Percentiles rank a stretch among this genome's conserved stretches.
phyloP scores from a whole-genome alignment of 192 early-diverging fungal genomes.

The Rhizophagus prolifer region DNA sequence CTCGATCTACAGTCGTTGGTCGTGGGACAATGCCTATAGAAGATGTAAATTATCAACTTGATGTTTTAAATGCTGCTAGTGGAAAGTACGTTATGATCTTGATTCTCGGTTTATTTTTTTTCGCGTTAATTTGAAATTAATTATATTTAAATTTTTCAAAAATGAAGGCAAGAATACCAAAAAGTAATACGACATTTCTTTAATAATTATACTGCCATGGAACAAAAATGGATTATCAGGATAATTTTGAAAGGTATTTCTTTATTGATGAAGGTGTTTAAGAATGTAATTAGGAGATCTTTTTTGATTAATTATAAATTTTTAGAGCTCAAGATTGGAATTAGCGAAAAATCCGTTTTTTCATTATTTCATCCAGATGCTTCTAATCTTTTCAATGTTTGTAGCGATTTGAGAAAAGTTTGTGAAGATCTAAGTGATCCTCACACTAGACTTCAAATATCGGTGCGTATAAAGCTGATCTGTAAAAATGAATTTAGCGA shows the following conservation, averaged over 20 bases:
- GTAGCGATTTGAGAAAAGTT: slow-evolving; percentile 61
- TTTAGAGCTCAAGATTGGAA: slow-evolving; percentile 68
- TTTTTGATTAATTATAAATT: background rate
- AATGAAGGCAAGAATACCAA: slow-evolving; percentile 35
- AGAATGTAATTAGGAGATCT: background rate
- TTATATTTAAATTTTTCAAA: background rate
- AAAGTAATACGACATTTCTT: slow-evolving; percentile 56
- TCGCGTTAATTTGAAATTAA: slow-evolving; percentile 3
- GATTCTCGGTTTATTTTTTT: background rate
- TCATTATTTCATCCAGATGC: slow-evolving; percentile 70
- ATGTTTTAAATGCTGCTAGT: slow-evolving; percentile 40
- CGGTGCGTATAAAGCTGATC: background rate
- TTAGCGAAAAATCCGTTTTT: slow-evolving; percentile 71
- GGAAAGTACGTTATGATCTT: slow-evolving; percentile 28
- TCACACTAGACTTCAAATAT: slow-evolving; percentile 12
- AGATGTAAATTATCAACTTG: slow-evolving; percentile 60
- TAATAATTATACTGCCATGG: slow-evolving; percentile 56
- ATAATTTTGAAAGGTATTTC: slow-evolving; percentile 71
- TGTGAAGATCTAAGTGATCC: slow-evolving; percentile 56
- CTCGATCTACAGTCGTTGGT: slow-evolving; percentile 49
- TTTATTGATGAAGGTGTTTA: background rate
- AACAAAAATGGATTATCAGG: slow-evolving; percentile 76
- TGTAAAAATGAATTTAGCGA: background rate
- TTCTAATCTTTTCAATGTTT: slow-evolving; percentile 62
- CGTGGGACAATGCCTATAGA: slow-evolving; percentile 53